These are phyloP conservation scores for Entoloma clypeatum DNA, from an alignment of 1,284 basidiomycete genomes.

Conservation along the genomic window DNA sequence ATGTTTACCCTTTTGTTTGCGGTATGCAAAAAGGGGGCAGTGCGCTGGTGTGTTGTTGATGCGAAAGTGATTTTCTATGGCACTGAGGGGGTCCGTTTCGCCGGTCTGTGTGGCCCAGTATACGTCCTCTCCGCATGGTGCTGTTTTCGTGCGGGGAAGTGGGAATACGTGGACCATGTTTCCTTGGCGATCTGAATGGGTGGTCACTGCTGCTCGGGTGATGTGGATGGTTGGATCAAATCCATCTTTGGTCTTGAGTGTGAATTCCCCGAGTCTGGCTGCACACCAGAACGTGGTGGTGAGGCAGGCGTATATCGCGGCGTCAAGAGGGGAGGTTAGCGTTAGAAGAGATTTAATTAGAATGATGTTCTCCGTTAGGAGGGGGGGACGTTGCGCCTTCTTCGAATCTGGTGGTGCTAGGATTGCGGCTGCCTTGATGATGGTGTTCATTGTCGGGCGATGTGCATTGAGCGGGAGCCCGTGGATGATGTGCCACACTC, in stretches of 20 bases:
- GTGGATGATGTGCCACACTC: constrained; percentile 39
- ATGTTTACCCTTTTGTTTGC: not conserved
- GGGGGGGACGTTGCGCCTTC: constrained; percentile 20
- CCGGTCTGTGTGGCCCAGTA: constrained; percentile 8
- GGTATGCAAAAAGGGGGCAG: constrained; percentile 9
- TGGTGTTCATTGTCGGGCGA: constrained; percentile 19
- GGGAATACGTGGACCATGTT: constrained; percentile 22
- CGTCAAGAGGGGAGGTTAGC: constrained; percentile 24
- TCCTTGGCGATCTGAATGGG: constrained; percentile 15
- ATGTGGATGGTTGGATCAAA: constrained; percentile 25
- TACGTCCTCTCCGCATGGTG: constrained; percentile 18
- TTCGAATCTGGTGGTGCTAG: constrained; percentile 22
- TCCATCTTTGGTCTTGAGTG: constrained; percentile 20
- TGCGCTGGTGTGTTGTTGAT: constrained; percentile 7
- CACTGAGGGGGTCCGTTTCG: constrained; percentile 1
- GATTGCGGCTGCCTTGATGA: constrained; percentile 21
- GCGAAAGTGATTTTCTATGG: constrained; percentile 1
- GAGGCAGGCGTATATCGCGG: constrained; percentile 30
- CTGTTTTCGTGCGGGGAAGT: constrained; percentile 30
- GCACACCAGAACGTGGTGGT: constrained; percentile 31
- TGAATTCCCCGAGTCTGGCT: constrained; percentile 33
- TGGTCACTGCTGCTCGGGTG: constrained; percentile 15
- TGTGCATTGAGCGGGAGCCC: constrained; percentile 22
- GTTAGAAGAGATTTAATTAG: constrained; percentile 19
- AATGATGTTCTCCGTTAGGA: constrained; percentile 20